Evolutionary conservation across 2,329 filamentous ascomycete genomes (phyloP).

Genomic region (Aspergillus japonicus): DNA sequence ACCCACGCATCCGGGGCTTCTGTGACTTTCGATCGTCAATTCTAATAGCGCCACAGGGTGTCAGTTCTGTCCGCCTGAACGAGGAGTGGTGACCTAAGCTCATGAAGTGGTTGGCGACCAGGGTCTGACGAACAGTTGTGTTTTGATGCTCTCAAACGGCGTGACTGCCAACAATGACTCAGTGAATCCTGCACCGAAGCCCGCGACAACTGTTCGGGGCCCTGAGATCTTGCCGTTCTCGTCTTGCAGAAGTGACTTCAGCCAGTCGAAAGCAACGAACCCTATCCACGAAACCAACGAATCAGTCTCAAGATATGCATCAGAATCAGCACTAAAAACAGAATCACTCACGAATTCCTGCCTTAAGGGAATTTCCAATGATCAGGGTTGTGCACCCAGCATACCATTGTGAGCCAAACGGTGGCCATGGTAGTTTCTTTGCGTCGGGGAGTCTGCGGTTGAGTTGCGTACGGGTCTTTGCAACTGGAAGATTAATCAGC

Average conservation of each 20-base stretch:
- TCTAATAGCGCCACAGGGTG: conserved; percentile 44
- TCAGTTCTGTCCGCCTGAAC: background rate
- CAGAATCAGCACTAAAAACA: background rate
- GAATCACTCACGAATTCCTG: conserved; percentile 73
- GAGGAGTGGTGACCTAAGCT: background rate
- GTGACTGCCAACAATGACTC: conserved; percentile 93
- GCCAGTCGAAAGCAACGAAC: conserved; percentile 95
- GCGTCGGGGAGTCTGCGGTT: conserved; percentile 78
- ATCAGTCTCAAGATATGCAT: background rate
- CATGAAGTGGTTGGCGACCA: background rate
- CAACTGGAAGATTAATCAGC: conserved; percentile 56
- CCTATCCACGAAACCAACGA: conserved; percentile 45
- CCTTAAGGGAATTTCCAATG: conserved; percentile 94
- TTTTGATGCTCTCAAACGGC: conserved; percentile 97
- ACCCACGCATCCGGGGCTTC: conserved; percentile 84
- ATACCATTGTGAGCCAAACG: conserved; percentile 94
- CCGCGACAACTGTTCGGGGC: conserved; percentile 85
- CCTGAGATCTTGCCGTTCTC: conserved; percentile 84
- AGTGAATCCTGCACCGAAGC: conserved; percentile 91
- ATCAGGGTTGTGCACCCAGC: conserved; percentile 96
- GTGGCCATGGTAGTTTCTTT: conserved; percentile 90
- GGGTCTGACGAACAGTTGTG: conserved; percentile 65
- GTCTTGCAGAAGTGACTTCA: conserved; percentile 80
- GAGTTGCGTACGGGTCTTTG: conserved; percentile 91
- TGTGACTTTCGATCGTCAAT: conserved; percentile 91